Conservation (phyloP, 225 moss, liverwort and hornwort species). For the Marchantia paleacea region DNA sequence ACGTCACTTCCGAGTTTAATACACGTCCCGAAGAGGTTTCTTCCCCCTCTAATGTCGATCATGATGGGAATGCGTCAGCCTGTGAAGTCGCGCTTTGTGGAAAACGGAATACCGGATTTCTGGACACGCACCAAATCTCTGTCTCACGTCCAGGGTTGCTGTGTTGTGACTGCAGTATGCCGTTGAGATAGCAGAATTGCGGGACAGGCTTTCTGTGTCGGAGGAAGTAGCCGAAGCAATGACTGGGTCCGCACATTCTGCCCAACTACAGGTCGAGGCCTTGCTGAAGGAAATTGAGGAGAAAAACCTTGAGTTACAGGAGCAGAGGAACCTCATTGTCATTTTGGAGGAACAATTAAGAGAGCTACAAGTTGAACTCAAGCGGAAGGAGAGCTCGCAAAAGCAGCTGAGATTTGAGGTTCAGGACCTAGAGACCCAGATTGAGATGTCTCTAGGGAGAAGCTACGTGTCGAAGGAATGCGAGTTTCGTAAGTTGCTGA, state of each 20-base stretch:
- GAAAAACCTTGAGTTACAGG: slow-evolving; percentile 25
- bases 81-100: too few species aligned
- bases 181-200: slow-evolving; percentile 27
- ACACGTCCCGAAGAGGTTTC: background rate
- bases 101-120: too few species aligned
- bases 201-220: slow-evolving; percentile 27
- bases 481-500: slow-evolving; percentile 31
- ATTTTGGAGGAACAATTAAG: slow-evolving; percentile 26
- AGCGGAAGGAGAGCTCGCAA: slow-evolving; percentile 13
- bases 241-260: slow-evolving; percentile 12
- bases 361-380: slow-evolving; percentile 22
- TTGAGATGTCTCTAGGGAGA: slow-evolving; percentile 21
- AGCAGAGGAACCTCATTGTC: slow-evolving; percentile 18
- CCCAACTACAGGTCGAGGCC: slow-evolving; percentile 19
- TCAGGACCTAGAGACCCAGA: slow-evolving; percentile 26
- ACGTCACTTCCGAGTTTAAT: background rate
- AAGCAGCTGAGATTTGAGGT: slow-evolving; percentile 25
- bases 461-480: slow-evolving; percentile 26
- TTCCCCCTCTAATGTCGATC: background rate
- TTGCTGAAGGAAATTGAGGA: slow-evolving; percentile 27
- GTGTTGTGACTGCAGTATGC: slow-evolving; percentile 18
- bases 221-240: slow-evolving; percentile 30
- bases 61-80: too few species aligned
- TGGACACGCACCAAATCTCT: background rate
- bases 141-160: background rate